Base-by-base conservation (phyloP, 768 basidiomycete genomes). In the Amanita fuliginea region DNA sequence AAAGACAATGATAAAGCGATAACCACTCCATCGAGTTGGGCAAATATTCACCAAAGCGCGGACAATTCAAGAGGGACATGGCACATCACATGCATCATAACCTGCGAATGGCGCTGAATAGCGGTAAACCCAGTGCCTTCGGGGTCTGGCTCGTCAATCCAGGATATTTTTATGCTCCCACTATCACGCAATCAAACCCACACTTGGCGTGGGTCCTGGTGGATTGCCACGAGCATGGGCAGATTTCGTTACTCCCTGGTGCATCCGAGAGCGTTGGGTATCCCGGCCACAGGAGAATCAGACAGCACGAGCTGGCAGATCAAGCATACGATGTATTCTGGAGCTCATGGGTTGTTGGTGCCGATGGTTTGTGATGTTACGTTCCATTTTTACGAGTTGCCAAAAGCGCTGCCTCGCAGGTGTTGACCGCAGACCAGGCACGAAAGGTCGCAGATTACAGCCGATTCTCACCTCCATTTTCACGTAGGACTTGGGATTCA, bases 201-300 rank as follows among this genome's bases (percentile, higher is more conserved):
- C 67, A 78, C 58, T 62, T 83, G 8, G 77, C 79, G 0, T 84
- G 81, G 81, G 66, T 86, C 22, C 60, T 73, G 41, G 65, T 86
- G 54, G 82, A 85, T 59, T 81, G 81, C n/a, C n/a, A n/a, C 58
- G 83, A 85, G 61, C 83, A 83, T 56, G 81, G 83, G 1, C 63
- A 81, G 30, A 69, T 76, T 0, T 66, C 78, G 3, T 61, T 82
- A 36, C 68, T 73, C 11, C 77, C 78, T 0, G 76, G 74, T 4
- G 77, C 75, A 2, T 72, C 76, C 1, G 81, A 83, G 56, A 71
- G 67, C 42, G 65, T 80, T 85, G 4, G 63, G 83, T 22, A 75
- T 84, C 42, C 77, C 83, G 6, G 80, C 80, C 6, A 84, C 82
- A 2, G 82, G 80, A 0, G 58, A 70, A 30, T 74, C 71, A 21